Base-by-base conservation (phyloP, 495 filamentous ascomycete species). In the Geopyxis carbonaria region DNA sequence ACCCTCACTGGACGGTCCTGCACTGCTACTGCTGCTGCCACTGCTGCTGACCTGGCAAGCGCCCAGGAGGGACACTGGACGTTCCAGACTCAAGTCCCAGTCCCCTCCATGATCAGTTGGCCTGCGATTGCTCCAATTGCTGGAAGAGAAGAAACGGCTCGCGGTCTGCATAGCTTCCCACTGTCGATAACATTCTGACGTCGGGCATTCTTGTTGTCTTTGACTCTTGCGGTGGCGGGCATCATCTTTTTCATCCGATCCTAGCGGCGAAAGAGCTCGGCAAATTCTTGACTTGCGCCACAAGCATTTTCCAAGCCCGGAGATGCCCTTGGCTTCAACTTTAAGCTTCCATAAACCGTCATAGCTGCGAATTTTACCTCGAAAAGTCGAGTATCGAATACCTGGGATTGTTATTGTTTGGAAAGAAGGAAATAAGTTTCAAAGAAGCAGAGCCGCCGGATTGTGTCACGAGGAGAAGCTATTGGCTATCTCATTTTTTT, bases 11-110 rank as follows among this genome's bases (percentile, higher is more conserved):
- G 24, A 28, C 24, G 3, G 24, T 7, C 11, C 36, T 30, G 2
- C 36, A 2, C 27, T n/a, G 27, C 22, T 31, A 44, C 35, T 50
- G 47, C n/a, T n/a, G n/a, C n/a, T n/a, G n/a, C 2, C 36, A 2
- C 27, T n/a, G 27, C 22, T 31, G 47, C 35, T 50, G 47, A 53
- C 39, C 43, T 45, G 43, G 35, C 37, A 47, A 45, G 38, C 43
- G 21, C 38, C 47, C 14, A 39, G 16, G 27, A 36, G 19, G 33
- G 7, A 15, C 7, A 36, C 14, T 6, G 19, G 19, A 36, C 10
- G 15, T 36, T 14, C 33, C 21, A n/a, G n/a, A 22, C 24, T 36
- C 33, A 22, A 18, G 33, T 22, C 33, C 14, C 33, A 36, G 8
- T 14, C 14, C 33, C n/a, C n/a, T n/a, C n/a, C n/a, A n/a, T n/a